Evolutionary conservation across 106 monocot genomes (phyloP), one percentile per base, ranked within the genome.

Genomic region (Acanthochlamys bracteata): DNA sequence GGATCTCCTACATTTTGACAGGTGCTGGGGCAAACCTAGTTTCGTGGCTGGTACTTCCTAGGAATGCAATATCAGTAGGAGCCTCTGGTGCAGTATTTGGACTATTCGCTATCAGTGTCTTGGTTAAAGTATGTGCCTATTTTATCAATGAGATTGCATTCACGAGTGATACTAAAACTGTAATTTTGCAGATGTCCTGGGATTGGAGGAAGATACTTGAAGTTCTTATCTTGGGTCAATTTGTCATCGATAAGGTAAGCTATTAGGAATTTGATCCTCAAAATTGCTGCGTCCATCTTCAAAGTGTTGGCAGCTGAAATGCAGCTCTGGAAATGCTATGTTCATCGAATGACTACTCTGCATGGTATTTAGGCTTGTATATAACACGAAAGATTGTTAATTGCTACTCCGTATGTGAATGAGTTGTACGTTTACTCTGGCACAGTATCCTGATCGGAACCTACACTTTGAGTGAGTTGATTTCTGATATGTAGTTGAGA

Each of bases 161-260:
- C 43, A 7, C 13, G 13, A 13, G 7, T 45, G 10, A 7, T 45
- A 13, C 13, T 45, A 45, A 45, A 45, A 45, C 13, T 7, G 43
- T 45, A 13, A 45, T 45, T 7, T 55, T 66, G 67, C 83, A 98
- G 98, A 78, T 98, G 71, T 92, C 88, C 0, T 98, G 88, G 88
- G 91, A 98, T 72, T 98, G 98, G 98, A 92, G 92, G 72, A 98
- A 98, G 76, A 98, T 98, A 24, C 82, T 98, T 57, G 98, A 98
- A 57, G 98, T 98, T 64, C 72, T 98, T 81, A 89, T 98, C 74
- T 75, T 98, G 22, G 98, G 98, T 43, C 98, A 92, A 66, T 98
- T 98, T 78, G 98, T 98, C 66, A 77, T 98, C 65, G 92, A 98
- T 60, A 92, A 83, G 88, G 98, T 78, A 74, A 55, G 45, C 42